A percentile compares a stretch with the other conserved stretches of the same genome.
Conservation (phyloP, 768 basidiomycete genomes). For the Pleurotus eryngii region DNA sequence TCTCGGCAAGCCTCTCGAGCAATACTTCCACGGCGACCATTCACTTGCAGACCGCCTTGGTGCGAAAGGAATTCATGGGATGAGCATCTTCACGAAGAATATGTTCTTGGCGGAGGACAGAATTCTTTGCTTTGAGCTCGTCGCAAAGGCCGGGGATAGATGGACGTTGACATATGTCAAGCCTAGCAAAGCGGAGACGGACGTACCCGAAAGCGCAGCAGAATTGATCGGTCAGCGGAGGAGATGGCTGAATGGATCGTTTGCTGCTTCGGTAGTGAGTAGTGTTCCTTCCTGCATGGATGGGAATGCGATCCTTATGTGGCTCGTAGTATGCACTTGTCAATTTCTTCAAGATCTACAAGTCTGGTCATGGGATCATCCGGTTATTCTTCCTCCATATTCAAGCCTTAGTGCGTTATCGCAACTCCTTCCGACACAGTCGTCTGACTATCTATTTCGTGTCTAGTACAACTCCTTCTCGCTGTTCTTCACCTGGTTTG, state of each 20-base stretch:
- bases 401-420: slow-evolving; percentile 71
- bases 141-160: slow-evolving; percentile 61
- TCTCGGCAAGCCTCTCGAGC: slow-evolving; percentile 80
- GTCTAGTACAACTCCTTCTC: slow-evolving; percentile 78
- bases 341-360: slow-evolving; percentile 87
- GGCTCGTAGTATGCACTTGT: slow-evolving; percentile 73
- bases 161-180: slow-evolving; percentile 82
- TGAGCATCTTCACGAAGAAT: slow-evolving; percentile 97
- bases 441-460: not conserved
- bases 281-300: not conserved
- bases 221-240: slow-evolving; percentile 75
- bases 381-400: slow-evolving; percentile 96
- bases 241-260: slow-evolving; percentile 77
- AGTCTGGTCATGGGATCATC: slow-evolving; percentile 79
- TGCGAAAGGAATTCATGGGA: slow-evolving; percentile 90
- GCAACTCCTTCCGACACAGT: not conserved
- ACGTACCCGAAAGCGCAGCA: slow-evolving; percentile 69
- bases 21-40: slow-evolving; percentile 87
- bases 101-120: slow-evolving; percentile 46
- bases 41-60: slow-evolving; percentile 90
- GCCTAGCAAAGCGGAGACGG: slow-evolving; percentile 73
- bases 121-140: slow-evolving; percentile 78
- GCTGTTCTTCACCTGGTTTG: slow-evolving; percentile 90
- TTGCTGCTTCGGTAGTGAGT: slow-evolving; percentile 54
- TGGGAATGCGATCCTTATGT: not conserved